Evolutionary conservation across 1,284 basidiomycete species (phyloP).

Genomic region (Ceratobasidium sp.): DNA sequence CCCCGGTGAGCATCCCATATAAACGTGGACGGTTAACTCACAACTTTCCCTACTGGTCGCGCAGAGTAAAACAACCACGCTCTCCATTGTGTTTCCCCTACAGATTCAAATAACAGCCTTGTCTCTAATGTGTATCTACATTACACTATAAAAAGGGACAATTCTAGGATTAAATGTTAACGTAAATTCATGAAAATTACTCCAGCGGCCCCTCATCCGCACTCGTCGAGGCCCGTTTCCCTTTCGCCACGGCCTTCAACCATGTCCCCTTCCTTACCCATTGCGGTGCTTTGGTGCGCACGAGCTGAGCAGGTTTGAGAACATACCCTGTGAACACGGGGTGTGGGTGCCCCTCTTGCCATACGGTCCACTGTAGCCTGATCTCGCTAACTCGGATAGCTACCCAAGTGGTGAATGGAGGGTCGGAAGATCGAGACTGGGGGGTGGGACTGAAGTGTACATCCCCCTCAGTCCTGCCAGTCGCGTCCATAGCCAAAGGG

Average conservation of each 20-base stretch:
- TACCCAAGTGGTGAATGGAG: background rate
- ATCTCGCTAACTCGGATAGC: background rate
- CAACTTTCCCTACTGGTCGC: too few species aligned
- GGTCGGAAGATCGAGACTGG: conserved; percentile 1
- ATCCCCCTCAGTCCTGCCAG: background rate
- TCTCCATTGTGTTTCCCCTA: too few species aligned
- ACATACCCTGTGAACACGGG: background rate
- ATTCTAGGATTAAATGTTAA: too few species aligned
- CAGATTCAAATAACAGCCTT: too few species aligned
- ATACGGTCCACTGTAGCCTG: background rate
- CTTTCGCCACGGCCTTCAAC: background rate
- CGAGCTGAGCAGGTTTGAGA: background rate
- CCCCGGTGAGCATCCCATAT: too few species aligned
- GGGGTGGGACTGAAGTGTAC: background rate
- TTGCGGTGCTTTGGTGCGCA: background rate
- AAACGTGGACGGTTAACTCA: too few species aligned
- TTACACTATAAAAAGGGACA: too few species aligned
- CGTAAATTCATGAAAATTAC: too few species aligned
- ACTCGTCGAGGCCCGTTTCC: background rate
- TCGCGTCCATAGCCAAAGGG: background rate
- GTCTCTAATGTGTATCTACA: too few species aligned
- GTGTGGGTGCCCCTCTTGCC: conserved; percentile 3
- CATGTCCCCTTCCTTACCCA: background rate
- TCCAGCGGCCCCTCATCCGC: background rate
- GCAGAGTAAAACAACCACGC: too few species aligned